Conservation (phyloP, 78 protist species). For the Guillardia theta region DNA sequence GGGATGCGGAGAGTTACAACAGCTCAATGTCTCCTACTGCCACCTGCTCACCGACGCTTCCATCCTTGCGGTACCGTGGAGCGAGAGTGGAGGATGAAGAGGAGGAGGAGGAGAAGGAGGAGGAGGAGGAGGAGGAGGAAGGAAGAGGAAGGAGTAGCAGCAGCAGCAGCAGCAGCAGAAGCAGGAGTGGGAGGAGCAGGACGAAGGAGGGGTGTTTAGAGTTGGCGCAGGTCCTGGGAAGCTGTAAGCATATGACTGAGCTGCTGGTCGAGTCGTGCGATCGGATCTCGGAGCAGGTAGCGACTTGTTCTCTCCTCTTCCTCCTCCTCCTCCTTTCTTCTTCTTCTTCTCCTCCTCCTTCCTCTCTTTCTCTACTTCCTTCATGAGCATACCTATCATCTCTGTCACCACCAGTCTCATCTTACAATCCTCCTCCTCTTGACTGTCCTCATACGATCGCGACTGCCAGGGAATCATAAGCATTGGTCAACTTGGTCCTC, state of each 20-base stretch:
- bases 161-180: background rate
- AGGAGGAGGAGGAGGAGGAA: background rate
- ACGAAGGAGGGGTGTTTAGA: background rate
- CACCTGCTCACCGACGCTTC: background rate
- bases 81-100: background rate
- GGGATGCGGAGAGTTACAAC: no score
- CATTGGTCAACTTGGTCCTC: no score
- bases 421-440: no score
- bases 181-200: background rate
- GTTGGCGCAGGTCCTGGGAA: background rate
- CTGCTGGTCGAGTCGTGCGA: background rate
- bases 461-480: no score
- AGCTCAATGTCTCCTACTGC: background rate
- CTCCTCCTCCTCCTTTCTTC: no score
- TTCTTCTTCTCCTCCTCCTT: no score
- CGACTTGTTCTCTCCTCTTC: no score
- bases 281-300: background rate
- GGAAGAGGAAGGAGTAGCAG: background rate
- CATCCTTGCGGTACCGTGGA: background rate
- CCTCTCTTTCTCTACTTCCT: no score
- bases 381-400: no score
- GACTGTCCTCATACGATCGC: no score
- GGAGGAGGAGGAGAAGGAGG: background rate
- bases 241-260: background rate
- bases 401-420: no score